These are phyloP conservation scores for Fabrea salina DNA, from an alignment of 169 alveolate genomes.

Conservation along the genomic window DNA sequence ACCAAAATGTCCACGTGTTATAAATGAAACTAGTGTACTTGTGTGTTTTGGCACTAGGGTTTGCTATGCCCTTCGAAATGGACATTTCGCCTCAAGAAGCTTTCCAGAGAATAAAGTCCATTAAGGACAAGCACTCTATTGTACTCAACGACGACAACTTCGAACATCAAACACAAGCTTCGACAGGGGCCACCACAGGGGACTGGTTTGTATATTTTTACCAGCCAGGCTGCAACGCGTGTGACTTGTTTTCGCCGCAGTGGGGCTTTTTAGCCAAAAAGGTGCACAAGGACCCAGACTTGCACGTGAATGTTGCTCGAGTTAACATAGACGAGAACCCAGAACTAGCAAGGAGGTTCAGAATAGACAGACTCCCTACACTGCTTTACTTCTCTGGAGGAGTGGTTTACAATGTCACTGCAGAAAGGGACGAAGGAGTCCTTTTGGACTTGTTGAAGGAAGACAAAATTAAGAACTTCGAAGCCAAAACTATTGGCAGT, in stretches of 20 bases:
- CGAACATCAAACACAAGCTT: constrained; percentile 49
- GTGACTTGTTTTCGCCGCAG: constrained; percentile 2
- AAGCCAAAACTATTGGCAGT: not conserved
- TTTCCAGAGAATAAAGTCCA: too few relatives aligned
- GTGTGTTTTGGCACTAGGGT: too few relatives aligned
- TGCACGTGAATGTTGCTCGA: constrained; percentile 15
- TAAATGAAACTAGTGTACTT: too few relatives aligned
- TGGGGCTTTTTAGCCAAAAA: constrained; percentile 34
- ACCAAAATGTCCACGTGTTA: too few relatives aligned
- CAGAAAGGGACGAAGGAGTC: constrained; percentile 3
- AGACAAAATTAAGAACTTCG: not conserved
- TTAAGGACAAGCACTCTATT: too few relatives aligned
- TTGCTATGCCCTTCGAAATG: too few relatives aligned
- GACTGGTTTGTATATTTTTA: constrained; percentile 44
- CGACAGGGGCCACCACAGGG: constrained; percentile 50
- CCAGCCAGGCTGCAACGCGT: not conserved
- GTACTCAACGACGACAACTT: constrained; percentile 38
- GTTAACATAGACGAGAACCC: not conserved
- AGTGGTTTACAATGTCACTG: constrained; percentile 25
- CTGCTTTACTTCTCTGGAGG: constrained; percentile 6
- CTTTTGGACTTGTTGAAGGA: not conserved
- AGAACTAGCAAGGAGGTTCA: constrained; percentile 4
- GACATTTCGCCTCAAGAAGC: too few relatives aligned
- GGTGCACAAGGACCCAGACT: constrained; percentile 29
- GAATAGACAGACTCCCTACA: not conserved